These are phyloP conservation scores for Plicaturopsis crispa DNA, from an alignment of 768 basidiomycete species.

Conservation along the genomic window DNA sequence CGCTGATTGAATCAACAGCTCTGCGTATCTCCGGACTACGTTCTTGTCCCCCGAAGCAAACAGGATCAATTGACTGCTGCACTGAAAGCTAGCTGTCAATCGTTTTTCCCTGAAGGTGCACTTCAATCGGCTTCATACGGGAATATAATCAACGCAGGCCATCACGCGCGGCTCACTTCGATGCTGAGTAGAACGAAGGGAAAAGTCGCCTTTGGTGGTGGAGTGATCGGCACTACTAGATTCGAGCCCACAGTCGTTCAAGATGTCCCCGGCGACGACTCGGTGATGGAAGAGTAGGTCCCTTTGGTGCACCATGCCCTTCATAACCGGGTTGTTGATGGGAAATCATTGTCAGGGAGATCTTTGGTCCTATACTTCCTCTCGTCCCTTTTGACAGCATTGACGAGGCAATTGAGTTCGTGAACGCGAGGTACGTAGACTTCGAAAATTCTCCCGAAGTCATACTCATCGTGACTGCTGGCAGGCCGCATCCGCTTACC, in stretches of 20 bases:
- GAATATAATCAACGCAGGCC: slow-evolving; percentile 47
- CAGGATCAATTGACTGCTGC: slow-evolving; percentile 41
- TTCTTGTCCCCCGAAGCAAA: slow-evolving; percentile 30
- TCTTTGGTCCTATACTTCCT: slow-evolving; percentile 69
- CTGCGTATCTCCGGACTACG: slow-evolving; percentile 36
- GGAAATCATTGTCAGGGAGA: slow-evolving; percentile 38
- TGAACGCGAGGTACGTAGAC: slow-evolving; percentile 40
- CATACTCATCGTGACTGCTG: slow-evolving; percentile 3
- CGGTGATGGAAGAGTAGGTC: slow-evolving; percentile 51
- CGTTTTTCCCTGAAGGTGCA: slow-evolving; percentile 50
- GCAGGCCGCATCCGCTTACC: slow-evolving; percentile 51
- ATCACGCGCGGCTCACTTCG: slow-evolving; percentile 39
- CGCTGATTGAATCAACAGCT: slow-evolving; percentile 17
- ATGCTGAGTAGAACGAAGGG: slow-evolving; percentile 52
- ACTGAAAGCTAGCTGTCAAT: slow-evolving; percentile 31
- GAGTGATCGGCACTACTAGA: slow-evolving; percentile 27
- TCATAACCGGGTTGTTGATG: background rate
- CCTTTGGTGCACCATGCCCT: background rate
- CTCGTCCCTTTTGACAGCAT: slow-evolving; percentile 50
- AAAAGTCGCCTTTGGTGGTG: slow-evolving; percentile 44
- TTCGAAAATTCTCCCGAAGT: background rate
- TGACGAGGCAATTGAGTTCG: slow-evolving; percentile 47
- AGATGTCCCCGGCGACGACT: slow-evolving; percentile 45
- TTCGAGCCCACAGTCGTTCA: slow-evolving; percentile 58
- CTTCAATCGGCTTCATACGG: slow-evolving; percentile 34